Evolutionary conservation across 108 stramenopile genomes (phyloP), one percentile per base, ranked within the genome.

Genomic region (Nitzschia sp.): DNA sequence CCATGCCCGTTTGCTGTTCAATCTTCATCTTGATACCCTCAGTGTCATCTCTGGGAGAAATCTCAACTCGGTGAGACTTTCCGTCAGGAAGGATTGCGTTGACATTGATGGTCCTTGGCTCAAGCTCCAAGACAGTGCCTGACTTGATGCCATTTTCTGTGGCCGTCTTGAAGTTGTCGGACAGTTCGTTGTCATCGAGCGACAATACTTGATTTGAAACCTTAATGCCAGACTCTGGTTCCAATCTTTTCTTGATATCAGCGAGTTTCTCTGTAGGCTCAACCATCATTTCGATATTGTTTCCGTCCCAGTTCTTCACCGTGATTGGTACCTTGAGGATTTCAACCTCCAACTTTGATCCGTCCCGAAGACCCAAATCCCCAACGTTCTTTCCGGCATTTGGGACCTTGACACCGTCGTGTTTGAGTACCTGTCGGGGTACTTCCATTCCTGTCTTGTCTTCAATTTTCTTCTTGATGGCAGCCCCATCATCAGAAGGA

Each of bases 161-260:
- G 8, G 66, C 43, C 14, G 74, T 75, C 8, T 38, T 62, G 12
- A 6, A 25, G 0, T 74, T 51, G 0, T 67, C 67, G 3, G 69
- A 51, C 8, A 41, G 70, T 73, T 85, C 85, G 0, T 43, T 42
- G 44, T 84, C 84, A 19, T 84, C 70, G 54, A 85, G 82, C 53
- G 76, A 84, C 53, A 85, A 55, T 42, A 69, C 63, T 54, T 86
- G 89, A 44, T 84, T 44, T 11, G 74, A 29, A 15, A 34, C n/a
- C 7, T 50, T 48, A 14, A 80, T 67, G 12, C 62, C 65, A 41
- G 51, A 41, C 12, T 57, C 40, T n/a, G 66, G 51, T 50, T 71
- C 60, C 10, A 71, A 21, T 39, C 44, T 50, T 21, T 53, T 53
- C 70, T 71, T 71, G 26, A 71, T 62, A 40, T 41, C 57, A 3